Percentiles rank a stretch among this genome's conserved stretches.
Evolutionary conservation across 148 eudicot genomes (phyloP).

Genomic region (Rhododendron williamsianum): DNA sequence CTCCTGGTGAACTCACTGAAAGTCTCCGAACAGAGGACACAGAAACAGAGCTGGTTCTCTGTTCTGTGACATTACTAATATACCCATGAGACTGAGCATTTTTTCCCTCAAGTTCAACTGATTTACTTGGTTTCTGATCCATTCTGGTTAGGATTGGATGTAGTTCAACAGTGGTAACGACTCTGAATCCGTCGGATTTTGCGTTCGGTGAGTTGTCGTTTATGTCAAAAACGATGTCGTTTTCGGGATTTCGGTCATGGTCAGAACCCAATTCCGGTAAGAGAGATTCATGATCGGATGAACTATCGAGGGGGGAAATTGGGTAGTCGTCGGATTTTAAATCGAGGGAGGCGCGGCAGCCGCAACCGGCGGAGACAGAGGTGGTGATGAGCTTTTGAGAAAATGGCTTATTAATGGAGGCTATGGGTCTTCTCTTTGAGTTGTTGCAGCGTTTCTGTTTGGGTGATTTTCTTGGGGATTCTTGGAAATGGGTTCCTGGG

Average conservation of each 20-base stretch:
- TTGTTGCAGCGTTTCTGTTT: slow-evolving; percentile 23
- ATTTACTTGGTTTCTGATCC: not conserved
- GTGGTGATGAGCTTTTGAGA: slow-evolving; percentile 7
- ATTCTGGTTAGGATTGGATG: slow-evolving; percentile 41
- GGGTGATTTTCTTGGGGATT: slow-evolving; percentile 36
- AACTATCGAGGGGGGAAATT: not conserved
- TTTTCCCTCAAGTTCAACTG: not conserved
- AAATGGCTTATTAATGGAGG: not conserved
- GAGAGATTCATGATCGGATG: slow-evolving; percentile 5
- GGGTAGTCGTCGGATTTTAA: slow-evolving; percentile 9
- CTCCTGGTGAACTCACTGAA: slow-evolving; percentile 23
- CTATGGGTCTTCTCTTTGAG: slow-evolving; percentile 14
- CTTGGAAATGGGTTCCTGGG: slow-evolving; percentile 6
- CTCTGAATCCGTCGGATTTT: slow-evolving; percentile 1
- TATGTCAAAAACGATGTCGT: slow-evolving; percentile 6
- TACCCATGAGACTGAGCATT: not conserved
- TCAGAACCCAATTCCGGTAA: slow-evolving; percentile 1
- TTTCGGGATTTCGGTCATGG: not conserved
- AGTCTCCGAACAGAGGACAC: not conserved
- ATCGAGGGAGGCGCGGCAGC: slow-evolving; percentile 24
- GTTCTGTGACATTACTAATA: not conserved
- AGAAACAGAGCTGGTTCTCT: slow-evolving; percentile 20
- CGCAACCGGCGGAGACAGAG: slow-evolving; percentile 22
- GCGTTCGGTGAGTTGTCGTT: not conserved
- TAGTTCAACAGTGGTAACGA: slow-evolving; percentile 13